phyloP scores from a whole-genome alignment of 2,329 filamentous ascomycete species.

The Neocucurbitaria cava region DNA sequence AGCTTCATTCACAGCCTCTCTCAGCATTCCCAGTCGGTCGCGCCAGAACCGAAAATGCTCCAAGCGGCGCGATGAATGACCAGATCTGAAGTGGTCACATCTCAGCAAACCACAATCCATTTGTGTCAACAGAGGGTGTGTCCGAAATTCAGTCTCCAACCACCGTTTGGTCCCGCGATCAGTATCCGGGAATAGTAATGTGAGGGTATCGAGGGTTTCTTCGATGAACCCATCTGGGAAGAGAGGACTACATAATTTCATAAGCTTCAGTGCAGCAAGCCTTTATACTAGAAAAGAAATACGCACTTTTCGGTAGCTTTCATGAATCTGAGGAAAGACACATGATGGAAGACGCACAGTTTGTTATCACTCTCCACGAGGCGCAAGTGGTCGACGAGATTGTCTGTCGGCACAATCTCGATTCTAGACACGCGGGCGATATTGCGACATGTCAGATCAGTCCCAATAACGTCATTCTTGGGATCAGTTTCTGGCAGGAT shows the following conservation, averaged over 20 bases:
- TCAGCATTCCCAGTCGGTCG: background rate
- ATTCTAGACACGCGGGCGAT: conserved; percentile 44
- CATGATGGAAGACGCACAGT: conserved; percentile 52
- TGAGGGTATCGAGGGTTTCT: conserved; percentile 48
- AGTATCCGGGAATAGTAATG: conserved; percentile 43
- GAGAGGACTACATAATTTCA: background rate
- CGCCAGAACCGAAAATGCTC: background rate
- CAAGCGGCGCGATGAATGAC: background rate
- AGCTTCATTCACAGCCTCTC: background rate
- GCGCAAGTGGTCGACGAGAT: conserved; percentile 51
- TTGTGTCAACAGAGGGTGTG: background rate
- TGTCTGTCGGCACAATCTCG: conserved; percentile 48
- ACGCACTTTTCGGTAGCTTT: background rate
- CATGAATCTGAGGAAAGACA: conserved; percentile 36
- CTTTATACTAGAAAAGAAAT: background rate
- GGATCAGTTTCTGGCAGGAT: background rate
- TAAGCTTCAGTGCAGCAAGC: background rate
- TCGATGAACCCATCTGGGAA: conserved; percentile 7
- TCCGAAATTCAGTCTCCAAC: conserved; percentile 16
- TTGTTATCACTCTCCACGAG: conserved; percentile 49
- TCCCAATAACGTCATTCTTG: background rate
- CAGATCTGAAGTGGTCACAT: background rate
- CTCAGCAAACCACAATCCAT: background rate
- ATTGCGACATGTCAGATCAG: conserved; percentile 15
- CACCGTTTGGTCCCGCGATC: conserved; percentile 30